Conservation (phyloP, 139 green algal genomes). For the Tetradesmus obliquus region DNA sequence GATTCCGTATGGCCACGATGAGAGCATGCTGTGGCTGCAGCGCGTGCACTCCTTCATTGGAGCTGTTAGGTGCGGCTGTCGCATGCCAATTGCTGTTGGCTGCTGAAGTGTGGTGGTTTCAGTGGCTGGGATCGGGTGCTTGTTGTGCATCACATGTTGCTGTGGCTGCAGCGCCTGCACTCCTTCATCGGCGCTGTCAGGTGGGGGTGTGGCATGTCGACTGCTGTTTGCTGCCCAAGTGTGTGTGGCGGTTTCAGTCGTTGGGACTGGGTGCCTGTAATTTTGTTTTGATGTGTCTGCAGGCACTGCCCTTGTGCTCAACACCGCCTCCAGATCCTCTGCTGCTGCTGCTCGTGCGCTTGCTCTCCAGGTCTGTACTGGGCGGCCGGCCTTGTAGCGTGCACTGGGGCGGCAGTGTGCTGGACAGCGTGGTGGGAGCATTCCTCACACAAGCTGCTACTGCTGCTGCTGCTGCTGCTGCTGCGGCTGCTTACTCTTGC, state of each 20-base stretch:
- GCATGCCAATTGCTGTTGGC: constrained; percentile 5
- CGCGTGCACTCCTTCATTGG: constrained; percentile 60
- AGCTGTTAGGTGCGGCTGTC: constrained; percentile 50
- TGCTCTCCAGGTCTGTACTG: constrained; percentile 54
- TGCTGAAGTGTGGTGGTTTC: no score
- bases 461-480: not conserved
- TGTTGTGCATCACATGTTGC: not conserved
- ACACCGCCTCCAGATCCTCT: not conserved
- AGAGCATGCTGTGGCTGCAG: constrained; percentile 70
- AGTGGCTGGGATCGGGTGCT: no score
- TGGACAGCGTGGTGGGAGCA: constrained; percentile 86
- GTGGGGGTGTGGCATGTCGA: not conserved
- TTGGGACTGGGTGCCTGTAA: no score
- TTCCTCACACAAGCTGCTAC: constrained; percentile 85
- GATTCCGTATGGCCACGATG: constrained; percentile 80
- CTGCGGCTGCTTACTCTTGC: not conserved
- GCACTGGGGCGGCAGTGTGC: constrained; percentile 79
- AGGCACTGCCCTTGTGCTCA: no score
- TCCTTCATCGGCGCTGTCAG: constrained; percentile 61
- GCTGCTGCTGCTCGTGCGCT: not conserved
- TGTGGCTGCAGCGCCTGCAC: constrained; percentile 63
- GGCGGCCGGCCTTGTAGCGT: constrained; percentile 50
- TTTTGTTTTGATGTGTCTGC: not conserved
- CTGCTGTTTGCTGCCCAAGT: no score
- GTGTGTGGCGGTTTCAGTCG: no score